A percentile compares a stretch with the other conserved stretches of the same genome.
Evolutionary conservation across 225 moss, liverwort and hornwort genomes (phyloP).

Genomic region (Takakia lepidozioides): DNA sequence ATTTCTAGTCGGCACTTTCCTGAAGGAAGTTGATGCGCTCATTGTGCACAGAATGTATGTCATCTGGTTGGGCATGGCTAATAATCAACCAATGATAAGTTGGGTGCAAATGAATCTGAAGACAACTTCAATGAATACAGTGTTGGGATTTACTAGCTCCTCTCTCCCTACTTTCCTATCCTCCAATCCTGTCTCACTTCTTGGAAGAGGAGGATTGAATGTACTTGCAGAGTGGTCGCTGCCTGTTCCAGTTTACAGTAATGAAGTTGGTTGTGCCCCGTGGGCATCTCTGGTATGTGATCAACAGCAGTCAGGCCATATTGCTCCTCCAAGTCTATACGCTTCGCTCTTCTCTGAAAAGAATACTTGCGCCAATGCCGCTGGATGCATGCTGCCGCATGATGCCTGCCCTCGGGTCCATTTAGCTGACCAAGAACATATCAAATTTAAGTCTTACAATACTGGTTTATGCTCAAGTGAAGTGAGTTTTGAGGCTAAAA

Average conservation of each 20-base stretch:
- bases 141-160: no score
- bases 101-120: no score
- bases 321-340: conserved; percentile 6
- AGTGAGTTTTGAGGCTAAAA: not conserved
- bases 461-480: not conserved
- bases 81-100: no score
- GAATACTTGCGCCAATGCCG: conserved; percentile 23
- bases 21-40: no score
- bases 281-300: conserved; percentile 12
- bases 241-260: conserved; percentile 18
- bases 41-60: no score
- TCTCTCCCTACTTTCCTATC: no score
- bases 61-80: no score
- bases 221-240: conserved; percentile 19
- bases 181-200: no score
- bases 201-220: no score
- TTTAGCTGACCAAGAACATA: conserved; percentile 2
- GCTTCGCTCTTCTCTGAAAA: conserved; percentile 9
- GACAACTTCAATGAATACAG: no score
- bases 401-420: conserved; percentile 13
- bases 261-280: conserved; percentile 16
- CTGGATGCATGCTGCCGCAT: conserved; percentile 43
- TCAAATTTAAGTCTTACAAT: no score
- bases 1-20: no score
- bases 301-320: conserved; percentile 2